Conservation (phyloP, 352 stramenopile species). For the Pythium oligandrum region DNA sequence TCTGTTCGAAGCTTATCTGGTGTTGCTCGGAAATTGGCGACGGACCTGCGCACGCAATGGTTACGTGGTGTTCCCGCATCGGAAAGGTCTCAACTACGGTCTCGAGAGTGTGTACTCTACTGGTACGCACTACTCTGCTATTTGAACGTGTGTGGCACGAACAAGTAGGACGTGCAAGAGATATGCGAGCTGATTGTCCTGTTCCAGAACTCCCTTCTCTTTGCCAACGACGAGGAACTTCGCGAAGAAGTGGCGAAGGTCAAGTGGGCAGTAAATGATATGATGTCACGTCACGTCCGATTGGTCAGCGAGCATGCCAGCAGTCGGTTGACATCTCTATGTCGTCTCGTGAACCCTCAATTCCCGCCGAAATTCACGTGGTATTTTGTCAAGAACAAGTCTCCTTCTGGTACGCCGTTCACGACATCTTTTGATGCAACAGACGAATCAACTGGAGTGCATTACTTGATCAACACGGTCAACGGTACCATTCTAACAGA, state of each 20-base stretch:
- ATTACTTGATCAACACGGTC: constrained; percentile 52
- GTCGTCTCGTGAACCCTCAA: background rate
- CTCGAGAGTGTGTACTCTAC: constrained; percentile 40
- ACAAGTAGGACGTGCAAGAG: constrained; percentile 12
- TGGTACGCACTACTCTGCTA: constrained; percentile 35
- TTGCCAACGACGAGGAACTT: constrained; percentile 5
- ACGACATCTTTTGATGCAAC: constrained; percentile 2
- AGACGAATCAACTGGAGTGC: constrained; percentile 9
- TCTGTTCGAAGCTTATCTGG: too few relatives aligned
- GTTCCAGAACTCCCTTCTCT: constrained; percentile 31
- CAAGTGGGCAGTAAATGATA: constrained; percentile 16
- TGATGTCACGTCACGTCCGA: constrained; percentile 24
- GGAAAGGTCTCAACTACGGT: too few relatives aligned
- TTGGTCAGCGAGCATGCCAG: background rate
- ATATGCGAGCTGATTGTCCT: constrained; percentile 42
- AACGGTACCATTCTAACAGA: constrained; percentile 35
- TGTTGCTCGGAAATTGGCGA: too few relatives aligned
- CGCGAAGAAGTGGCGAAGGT: constrained; percentile 1
- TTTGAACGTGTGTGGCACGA: constrained; percentile 1
- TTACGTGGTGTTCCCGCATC: too few relatives aligned
- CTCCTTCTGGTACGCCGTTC: too few relatives aligned
- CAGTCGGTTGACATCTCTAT: constrained; percentile 3
- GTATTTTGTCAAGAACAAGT: constrained; percentile 31
- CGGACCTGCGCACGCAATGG: too few relatives aligned
- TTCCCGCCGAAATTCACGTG: constrained; percentile 17